Conservation (phyloP, 148 eudicot species). For the Simmondsia chinensis region DNA sequence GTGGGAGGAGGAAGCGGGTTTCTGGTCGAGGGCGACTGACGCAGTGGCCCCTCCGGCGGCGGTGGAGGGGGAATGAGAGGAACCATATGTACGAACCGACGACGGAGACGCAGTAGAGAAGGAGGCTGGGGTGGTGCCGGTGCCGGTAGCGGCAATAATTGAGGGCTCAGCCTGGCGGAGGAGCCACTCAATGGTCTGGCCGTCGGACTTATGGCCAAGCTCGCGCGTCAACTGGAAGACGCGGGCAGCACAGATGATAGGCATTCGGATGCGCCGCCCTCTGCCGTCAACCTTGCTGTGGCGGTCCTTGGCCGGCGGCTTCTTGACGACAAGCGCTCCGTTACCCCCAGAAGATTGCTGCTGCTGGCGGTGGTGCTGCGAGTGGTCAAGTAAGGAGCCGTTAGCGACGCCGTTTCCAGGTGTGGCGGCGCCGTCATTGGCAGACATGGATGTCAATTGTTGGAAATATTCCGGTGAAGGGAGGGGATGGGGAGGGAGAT, state of each 20-base stretch:
- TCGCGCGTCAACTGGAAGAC: constrained; percentile 38
- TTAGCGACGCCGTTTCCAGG: too few relatives aligned
- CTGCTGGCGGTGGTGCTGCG: constrained; percentile 11
- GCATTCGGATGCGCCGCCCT: constrained; percentile 39
- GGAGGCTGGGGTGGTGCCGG: neutral
- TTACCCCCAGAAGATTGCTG: neutral
- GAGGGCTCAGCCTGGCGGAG: neutral
- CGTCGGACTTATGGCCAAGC: constrained; percentile 40
- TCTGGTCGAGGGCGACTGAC: neutral
- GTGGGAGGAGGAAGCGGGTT: neutral
- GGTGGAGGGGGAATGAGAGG: neutral
- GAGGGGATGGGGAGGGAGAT: neutral
- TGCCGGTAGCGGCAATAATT: neutral
- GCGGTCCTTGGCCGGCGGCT: constrained; percentile 32
- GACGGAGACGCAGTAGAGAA: neutral
- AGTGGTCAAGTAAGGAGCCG: constrained; percentile 7
- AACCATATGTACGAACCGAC: neutral
- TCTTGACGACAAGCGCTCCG: constrained; percentile 18
- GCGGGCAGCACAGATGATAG: constrained; percentile 34
- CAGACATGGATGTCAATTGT: constrained; percentile 12
- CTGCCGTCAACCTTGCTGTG: constrained; percentile 44
- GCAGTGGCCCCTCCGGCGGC: too few relatives aligned
- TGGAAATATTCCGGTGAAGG: too few relatives aligned
- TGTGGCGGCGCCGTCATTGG: constrained; percentile 9
- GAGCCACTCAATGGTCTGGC: constrained; percentile 38